Conservation (phyloP, 306 rosid species). For the Astragalus membranaceus region DNA sequence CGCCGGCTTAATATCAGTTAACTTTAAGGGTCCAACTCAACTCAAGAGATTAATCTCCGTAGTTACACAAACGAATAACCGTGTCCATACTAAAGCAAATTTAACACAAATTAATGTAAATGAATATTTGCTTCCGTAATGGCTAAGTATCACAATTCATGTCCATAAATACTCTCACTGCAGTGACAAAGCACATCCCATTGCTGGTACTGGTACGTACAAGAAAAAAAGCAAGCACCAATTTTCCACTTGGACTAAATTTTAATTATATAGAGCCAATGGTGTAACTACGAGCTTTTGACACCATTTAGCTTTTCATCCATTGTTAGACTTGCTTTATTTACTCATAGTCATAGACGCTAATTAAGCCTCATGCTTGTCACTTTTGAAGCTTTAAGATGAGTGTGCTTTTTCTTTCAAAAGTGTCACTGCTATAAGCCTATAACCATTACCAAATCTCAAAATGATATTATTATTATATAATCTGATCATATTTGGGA, state of each 20-base stretch:
- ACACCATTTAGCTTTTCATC: constrained; percentile 23
- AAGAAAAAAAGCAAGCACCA: constrained; percentile 20
- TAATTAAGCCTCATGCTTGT: constrained; percentile 17
- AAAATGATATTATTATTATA: not conserved
- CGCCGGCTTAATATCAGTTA: no score
- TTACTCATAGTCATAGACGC: not conserved
- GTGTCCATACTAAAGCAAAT: not conserved
- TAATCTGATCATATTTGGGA: not conserved
- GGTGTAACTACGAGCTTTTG: constrained; percentile 17
- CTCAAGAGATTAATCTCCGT: no score
- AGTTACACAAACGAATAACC: no score
- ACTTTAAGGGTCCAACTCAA: no score
- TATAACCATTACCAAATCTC: not conserved
- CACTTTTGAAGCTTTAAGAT: constrained; percentile 25
- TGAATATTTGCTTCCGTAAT: constrained; percentile 18
- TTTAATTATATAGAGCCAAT: constrained; percentile 4
- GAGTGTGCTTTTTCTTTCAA: constrained; percentile 29
- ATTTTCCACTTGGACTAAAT: constrained; percentile 23
- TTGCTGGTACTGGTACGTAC: not conserved
- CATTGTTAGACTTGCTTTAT: constrained; percentile 24
- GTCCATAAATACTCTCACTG: not conserved
- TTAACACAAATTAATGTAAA: not conserved
- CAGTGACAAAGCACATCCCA: constrained; percentile 4
- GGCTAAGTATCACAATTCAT: constrained; percentile 23
- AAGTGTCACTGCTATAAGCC: constrained; percentile 4